These are phyloP conservation scores for Rhodotorula toruloides DNA, from an alignment of 768 basidiomycete genomes.

Conservation along the genomic window DNA sequence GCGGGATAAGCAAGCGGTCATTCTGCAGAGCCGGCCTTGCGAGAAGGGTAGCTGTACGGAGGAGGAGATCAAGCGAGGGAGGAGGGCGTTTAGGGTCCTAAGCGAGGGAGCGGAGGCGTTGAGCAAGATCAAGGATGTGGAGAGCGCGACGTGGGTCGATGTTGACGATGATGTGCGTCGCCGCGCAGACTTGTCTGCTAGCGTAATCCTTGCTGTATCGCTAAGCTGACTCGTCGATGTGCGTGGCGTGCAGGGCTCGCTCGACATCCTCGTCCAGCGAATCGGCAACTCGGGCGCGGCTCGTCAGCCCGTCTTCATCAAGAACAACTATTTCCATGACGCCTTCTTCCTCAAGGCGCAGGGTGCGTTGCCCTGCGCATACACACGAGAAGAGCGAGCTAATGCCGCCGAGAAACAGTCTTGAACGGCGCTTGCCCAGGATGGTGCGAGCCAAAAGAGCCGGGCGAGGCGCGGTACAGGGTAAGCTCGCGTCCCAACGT, in stretches of 20 bases:
- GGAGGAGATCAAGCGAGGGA: constrained; percentile 46
- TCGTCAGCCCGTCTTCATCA: constrained; percentile 63
- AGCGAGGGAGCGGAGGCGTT: constrained; percentile 59
- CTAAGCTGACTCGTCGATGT: not conserved
- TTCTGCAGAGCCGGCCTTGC: constrained; percentile 47
- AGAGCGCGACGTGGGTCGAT: constrained; percentile 74
- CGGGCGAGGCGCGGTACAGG: constrained; percentile 60
- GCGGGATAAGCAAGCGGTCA: constrained; percentile 38
- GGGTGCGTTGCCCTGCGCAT: no score
- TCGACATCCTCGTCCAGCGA: constrained; percentile 88
- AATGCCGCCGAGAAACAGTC: no score
- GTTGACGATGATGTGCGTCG: constrained; percentile 88
- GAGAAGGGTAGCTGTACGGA: constrained; percentile 29
- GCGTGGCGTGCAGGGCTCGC: constrained; percentile 59
- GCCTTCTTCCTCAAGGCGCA: constrained; percentile 93
- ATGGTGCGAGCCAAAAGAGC: constrained; percentile 62
- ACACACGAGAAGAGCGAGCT: no score
- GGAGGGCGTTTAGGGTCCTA: constrained; percentile 62
- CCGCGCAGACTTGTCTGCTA: no score
- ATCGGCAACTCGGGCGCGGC: constrained; percentile 57
- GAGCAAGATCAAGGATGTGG: constrained; percentile 67
- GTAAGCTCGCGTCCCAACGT: constrained; percentile 55
- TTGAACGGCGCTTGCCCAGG: constrained; percentile 88
- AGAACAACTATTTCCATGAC: constrained; percentile 97
- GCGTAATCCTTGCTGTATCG: no score